phyloP scores from a whole-genome alignment of 2,329 filamentous ascomycete species.

The Podosphaera fusca region DNA sequence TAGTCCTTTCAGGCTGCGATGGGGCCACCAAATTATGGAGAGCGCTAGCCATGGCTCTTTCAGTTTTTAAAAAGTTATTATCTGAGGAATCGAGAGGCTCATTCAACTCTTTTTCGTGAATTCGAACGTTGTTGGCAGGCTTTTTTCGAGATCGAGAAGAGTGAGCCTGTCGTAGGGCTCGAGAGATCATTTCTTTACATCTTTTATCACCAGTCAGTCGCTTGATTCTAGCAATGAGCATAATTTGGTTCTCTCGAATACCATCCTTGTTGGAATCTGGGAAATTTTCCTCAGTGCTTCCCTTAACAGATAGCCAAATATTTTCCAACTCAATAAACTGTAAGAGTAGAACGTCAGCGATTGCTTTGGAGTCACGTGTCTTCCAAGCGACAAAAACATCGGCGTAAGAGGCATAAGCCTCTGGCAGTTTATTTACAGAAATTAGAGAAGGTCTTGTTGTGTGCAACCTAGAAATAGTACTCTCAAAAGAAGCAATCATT shows the following conservation, averaged over 20 bases:
- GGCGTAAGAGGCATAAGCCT: conserved; percentile 50
- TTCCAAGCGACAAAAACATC: conserved; percentile 71
- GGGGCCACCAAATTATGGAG: conserved; percentile 30
- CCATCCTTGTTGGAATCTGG: conserved; percentile 57
- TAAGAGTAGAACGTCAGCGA: conserved; percentile 68
- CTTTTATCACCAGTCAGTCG: conserved; percentile 48
- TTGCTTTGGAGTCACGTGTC: conserved; percentile 50
- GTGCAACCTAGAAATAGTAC: conserved; percentile 41
- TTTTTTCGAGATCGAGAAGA: conserved; percentile 35
- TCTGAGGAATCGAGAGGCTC: conserved; percentile 19
- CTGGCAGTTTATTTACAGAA: conserved; percentile 37
- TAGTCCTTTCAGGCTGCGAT: conserved; percentile 21
- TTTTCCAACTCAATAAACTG: conserved; percentile 68
- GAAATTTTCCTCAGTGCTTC: conserved; percentile 49
- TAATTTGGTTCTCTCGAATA: conserved; percentile 59
- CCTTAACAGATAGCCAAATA: conserved; percentile 65
- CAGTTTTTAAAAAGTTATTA: conserved; percentile 20
- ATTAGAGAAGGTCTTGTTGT: conserved; percentile 40
- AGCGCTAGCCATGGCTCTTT: conserved; percentile 20
- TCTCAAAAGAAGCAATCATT: conserved; percentile 56
- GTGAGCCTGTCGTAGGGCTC: conserved; percentile 50
- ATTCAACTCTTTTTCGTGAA: conserved; percentile 27
- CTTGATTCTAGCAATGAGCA: conserved; percentile 59
- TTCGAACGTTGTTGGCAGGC: conserved; percentile 44
- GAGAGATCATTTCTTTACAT: conserved; percentile 49